Evolutionary conservation across 140 eudicot species (phyloP), one percentile per base, ranked within the genome.

Genomic region (Stevia rebaudiana): DNA sequence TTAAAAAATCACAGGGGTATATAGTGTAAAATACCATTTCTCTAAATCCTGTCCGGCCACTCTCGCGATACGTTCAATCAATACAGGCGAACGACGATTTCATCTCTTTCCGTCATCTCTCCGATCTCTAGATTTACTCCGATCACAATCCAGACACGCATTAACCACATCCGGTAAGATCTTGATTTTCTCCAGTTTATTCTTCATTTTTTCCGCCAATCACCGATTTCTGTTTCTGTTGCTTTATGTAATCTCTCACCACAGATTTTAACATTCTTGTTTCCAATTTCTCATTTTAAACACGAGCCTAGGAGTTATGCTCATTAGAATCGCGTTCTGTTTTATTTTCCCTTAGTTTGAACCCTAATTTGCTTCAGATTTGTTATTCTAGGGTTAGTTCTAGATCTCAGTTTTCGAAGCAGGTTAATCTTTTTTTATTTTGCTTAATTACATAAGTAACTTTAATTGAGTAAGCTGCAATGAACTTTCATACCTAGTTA

Each of bases 81-180:
- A 37, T 28, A 19, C 70, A 39, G n/a, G 6, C 43, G 11, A 54
- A 42, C n/a, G 7, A 39, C 8, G 18, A 22, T 22, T 24, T 52
- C 64, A 67, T 53, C 63, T 37, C 51, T 39, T 9, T 35, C 65
- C 61, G 23, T 35, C 48, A 15, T 5, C 40, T 63, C 39, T 36
- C 22, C 17, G 23, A 22, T 10, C 3, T 57, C 63, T 13, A 33
- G 40, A 54, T 54, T 54, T 52, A 9, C 71, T 40, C 59, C 39
- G 31, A 53, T 60, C 50, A 33, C 13, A 41, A 48, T 3, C 77
- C 35, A 65, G 70, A 18, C 21, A 55, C 51, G 51, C 50, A 54
- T 43, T 72, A 15, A 73, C 42, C n/a, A 41, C 50, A 65, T 65
- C 70, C 77, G 77, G 77, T 72, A 19, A 51, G 65, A 63, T 72